phyloP scores from a whole-genome alignment of 1,139 yeast genomes.

The Chernovozyma sophiae-reginae region DNA sequence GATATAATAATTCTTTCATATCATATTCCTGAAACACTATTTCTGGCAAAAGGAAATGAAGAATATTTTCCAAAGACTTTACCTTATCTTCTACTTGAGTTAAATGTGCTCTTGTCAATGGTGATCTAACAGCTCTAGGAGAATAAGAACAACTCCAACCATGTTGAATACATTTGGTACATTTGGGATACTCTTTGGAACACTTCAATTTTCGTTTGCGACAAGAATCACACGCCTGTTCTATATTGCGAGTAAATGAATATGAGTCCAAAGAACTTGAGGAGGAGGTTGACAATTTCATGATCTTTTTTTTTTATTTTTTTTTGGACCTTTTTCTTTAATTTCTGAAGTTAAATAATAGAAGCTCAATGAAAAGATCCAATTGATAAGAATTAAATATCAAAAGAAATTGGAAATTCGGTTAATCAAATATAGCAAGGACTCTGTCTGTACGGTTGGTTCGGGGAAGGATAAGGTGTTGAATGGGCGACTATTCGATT shows the following conservation, averaged over 20 bases:
- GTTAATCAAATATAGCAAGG: background rate
- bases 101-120: conserved; percentile 75
- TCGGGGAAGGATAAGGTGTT: background rate
- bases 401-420: background rate
- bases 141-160: conserved; percentile 73
- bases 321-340: no score
- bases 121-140: conserved; percentile 74
- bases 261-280: background rate
- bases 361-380: background rate
- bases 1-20: conserved; percentile 22
- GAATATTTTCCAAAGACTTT: conserved; percentile 48
- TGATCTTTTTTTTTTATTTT: no score
- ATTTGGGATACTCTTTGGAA: conserved; percentile 66
- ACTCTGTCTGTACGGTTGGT: background rate
- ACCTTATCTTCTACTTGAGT: conserved; percentile 72
- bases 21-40: conserved; percentile 14
- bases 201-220: conserved; percentile 55
- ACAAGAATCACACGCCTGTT: conserved; percentile 58
- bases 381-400: background rate
- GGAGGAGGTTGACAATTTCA: conserved; percentile 1
- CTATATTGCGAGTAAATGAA: conserved; percentile 18
- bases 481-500: no score
- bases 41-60: conserved; percentile 38
- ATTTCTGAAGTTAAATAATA: no score
- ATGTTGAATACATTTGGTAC: conserved; percentile 71